A percentile compares a stretch with the other conserved stretches of the same genome.
These are phyloP conservation scores for Uronychia binucleata DNA, from an alignment of 73 alveolate species.

Conservation along the genomic window DNA sequence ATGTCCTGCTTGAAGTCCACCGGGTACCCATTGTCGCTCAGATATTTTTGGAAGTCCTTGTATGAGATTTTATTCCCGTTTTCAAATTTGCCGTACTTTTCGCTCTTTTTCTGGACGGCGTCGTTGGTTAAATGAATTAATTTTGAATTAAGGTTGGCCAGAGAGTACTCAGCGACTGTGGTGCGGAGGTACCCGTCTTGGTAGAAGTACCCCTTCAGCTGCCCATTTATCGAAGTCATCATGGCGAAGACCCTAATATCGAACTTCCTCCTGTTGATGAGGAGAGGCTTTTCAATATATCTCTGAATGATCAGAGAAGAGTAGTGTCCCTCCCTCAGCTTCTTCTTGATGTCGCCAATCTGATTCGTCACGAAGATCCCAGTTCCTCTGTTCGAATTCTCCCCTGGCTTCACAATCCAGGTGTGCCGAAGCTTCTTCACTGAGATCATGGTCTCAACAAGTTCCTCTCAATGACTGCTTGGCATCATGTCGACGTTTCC, in stretches of 20 bases:
- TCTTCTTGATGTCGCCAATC: not conserved
- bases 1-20: not conserved
- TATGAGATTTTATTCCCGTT: not conserved
- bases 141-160: not conserved
- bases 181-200: slow-evolving; percentile 14
- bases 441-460: not conserved
- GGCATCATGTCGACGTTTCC: not conserved
- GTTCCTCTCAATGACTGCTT: not conserved
- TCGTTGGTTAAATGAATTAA: slow-evolving; percentile 6
- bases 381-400: slow-evolving; percentile 1
- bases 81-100: slow-evolving; percentile 6
- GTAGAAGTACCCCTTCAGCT: slow-evolving; percentile 2
- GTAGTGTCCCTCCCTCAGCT: not conserved
- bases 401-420: slow-evolving; percentile 16
- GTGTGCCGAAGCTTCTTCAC: not conserved
- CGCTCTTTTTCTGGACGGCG: not conserved
- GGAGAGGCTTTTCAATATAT: slow-evolving; percentile 6
- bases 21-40: not conserved
- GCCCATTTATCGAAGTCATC: slow-evolving; percentile 7
- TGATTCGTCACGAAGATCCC: slow-evolving; percentile 1
- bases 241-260: slow-evolving; percentile 8
- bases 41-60: not conserved
- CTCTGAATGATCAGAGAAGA: not conserved
- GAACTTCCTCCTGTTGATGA: not conserved
- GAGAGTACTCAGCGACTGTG: not conserved